Conservation (phyloP, 306 rosid species). For the Ceratonia siliqua region DNA sequence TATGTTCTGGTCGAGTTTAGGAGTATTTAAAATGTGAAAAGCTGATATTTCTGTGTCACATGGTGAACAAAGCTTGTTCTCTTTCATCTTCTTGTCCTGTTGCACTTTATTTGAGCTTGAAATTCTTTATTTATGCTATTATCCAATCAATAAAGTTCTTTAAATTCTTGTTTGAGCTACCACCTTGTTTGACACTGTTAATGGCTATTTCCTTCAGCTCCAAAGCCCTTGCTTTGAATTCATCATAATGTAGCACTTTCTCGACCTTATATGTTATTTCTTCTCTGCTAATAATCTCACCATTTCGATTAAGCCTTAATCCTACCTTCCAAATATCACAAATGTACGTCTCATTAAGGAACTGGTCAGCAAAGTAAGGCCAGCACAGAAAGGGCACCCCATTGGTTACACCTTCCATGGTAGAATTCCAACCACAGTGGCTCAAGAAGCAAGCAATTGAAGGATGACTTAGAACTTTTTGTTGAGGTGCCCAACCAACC, state of each 20-base stretch:
- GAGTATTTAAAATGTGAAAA: background rate
- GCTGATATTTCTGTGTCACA: background rate
- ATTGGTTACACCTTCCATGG: conserved; percentile 33
- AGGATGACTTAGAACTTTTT: conserved; percentile 29
- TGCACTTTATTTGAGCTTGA: background rate
- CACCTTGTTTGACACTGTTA: conserved; percentile 27
- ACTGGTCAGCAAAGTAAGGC: conserved; percentile 41
- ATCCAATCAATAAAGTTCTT: conserved; percentile 31
- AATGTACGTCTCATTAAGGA: conserved; percentile 8
- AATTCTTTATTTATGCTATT: background rate
- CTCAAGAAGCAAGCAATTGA: conserved; percentile 38
- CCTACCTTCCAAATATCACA: conserved; percentile 42
- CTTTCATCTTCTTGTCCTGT: background rate
- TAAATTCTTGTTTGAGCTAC: conserved; percentile 24
- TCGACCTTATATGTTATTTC: conserved; percentile 23
- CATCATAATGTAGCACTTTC: conserved; percentile 20
- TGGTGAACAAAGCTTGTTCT: background rate
- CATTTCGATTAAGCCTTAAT: background rate
- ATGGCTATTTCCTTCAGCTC: conserved; percentile 4
- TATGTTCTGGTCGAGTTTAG: background rate
- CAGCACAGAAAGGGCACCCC: conserved; percentile 38
- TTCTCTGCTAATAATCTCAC: conserved; percentile 5
- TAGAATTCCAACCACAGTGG: conserved; percentile 45
- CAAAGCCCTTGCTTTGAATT: conserved; percentile 2
- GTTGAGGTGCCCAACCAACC: conserved; percentile 39